phyloP scores from a whole-genome alignment of 2,329 filamentous ascomycete genomes.

The Sclerotinia trifoliorum region DNA sequence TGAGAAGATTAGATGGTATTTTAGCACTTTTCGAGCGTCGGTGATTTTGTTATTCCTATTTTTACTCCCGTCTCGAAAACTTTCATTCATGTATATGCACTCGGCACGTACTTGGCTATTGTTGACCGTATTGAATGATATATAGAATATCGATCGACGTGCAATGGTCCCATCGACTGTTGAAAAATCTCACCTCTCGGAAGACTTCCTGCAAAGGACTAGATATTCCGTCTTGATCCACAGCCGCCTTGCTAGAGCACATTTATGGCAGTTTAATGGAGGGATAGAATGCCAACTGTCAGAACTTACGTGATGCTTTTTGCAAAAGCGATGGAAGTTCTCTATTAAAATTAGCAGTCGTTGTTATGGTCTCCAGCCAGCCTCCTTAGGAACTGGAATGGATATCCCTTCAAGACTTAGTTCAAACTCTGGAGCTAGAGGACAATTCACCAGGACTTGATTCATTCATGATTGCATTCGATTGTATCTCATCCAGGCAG shows the following conservation, averaged over 20 bases:
- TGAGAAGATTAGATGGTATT: neutral
- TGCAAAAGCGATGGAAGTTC: too few species aligned
- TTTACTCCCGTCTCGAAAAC: neutral
- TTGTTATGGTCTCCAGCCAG: neutral
- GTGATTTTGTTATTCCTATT: neutral
- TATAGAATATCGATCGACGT: neutral
- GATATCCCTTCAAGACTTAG: neutral
- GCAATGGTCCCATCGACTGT: neutral
- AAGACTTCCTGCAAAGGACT: neutral
- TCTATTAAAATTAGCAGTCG: neutral
- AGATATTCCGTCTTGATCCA: too few species aligned
- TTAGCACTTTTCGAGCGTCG: neutral
- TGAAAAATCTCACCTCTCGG: neutral
- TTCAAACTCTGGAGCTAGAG: too few species aligned
- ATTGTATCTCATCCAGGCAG: neutral
- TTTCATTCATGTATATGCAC: neutral
- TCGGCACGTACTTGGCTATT: neutral
- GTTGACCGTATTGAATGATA: neutral
- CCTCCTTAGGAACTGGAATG: neutral
- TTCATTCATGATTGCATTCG: conserved; percentile 3
- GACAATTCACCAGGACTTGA: neutral
- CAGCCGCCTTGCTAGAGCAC: neutral
- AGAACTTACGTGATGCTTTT: conserved; percentile 4
- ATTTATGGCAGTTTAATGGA: conserved; percentile 8
- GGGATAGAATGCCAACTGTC: neutral